Conservation (phyloP, 768 basidiomycete species). For the Pleurotus giganteus region DNA sequence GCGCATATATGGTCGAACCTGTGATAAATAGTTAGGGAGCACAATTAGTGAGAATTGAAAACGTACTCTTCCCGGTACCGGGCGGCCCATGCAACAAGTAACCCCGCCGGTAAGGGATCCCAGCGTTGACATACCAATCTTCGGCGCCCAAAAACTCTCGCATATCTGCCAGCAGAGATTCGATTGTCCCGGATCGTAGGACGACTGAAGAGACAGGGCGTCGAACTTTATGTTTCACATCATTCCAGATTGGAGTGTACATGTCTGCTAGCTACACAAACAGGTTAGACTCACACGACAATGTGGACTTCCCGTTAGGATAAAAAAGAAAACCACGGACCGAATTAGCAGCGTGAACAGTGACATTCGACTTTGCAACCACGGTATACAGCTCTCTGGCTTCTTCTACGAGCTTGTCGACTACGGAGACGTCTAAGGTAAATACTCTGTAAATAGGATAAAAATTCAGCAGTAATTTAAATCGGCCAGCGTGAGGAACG, state of each 20-base stretch:
- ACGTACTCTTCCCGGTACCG: conserved; percentile 58
- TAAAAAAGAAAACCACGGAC: conserved; percentile 19
- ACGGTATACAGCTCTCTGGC: conserved; percentile 32
- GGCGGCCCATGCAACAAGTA: conserved; percentile 62
- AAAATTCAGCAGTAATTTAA: not conserved
- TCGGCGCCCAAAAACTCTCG: conserved; percentile 53
- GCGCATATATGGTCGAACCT: conserved; percentile 55
- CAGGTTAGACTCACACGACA: not conserved
- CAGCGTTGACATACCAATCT: conserved; percentile 54
- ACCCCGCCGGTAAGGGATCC: conserved; percentile 57
- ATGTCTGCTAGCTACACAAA: not conserved
- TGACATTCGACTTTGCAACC: conserved; percentile 31
- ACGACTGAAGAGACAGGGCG: conserved; percentile 53
- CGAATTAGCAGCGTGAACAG: conserved; percentile 30
- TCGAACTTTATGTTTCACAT: conserved; percentile 45
- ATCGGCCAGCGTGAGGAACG: conserved; percentile 32
- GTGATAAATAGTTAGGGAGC: conserved; percentile 88
- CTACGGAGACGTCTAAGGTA: conserved; percentile 33
- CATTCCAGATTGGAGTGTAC: conserved; percentile 33
- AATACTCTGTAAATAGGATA: conserved; percentile 31
- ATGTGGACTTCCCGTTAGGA: not conserved
- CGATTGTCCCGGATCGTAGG: conserved; percentile 43
- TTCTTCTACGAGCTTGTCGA: conserved; percentile 34
- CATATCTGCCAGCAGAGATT: conserved; percentile 47
- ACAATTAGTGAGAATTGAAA: conserved; percentile 2